These are phyloP conservation scores for Beauveria asiatica DNA, from an alignment of 2,329 filamentous ascomycete genomes.

Conservation along the genomic window DNA sequence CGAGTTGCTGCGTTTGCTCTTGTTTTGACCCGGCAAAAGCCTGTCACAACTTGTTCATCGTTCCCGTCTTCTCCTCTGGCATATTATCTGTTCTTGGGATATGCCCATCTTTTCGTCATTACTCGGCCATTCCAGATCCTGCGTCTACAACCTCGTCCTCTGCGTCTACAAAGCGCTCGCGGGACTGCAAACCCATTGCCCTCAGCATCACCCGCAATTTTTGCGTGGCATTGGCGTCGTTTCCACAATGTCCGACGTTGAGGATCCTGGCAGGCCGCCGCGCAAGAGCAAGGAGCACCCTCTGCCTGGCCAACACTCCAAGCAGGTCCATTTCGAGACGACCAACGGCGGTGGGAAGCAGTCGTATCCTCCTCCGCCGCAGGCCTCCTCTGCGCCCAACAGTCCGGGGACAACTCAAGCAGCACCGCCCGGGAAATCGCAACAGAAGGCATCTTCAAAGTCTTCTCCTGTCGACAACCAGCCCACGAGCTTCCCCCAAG, in stretches of 20 bases:
- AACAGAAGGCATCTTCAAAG: too few species aligned
- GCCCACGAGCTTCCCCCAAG: conserved; percentile 8
- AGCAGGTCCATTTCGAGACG: conserved; percentile 7
- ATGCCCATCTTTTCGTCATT: not conserved
- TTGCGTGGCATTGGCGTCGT: not conserved
- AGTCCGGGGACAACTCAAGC: not conserved
- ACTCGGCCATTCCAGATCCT: not conserved
- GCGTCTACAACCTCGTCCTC: not conserved
- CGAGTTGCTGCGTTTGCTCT: conserved; percentile 1
- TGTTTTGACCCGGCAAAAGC: not conserved
- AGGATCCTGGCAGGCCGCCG: not conserved
- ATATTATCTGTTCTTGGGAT: too few species aligned
- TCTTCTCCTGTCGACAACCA: conserved; percentile 3
- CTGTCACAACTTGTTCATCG: not conserved
- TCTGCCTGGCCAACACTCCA: not conserved
- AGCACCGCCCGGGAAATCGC: not conserved
- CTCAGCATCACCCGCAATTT: not conserved
- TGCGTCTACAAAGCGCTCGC: not conserved
- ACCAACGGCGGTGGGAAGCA: not conserved
- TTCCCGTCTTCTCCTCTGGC: not conserved
- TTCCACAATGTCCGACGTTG: not conserved
- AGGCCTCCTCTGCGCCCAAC: not conserved
- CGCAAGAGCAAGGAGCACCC: not conserved
- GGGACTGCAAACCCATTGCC: not conserved
- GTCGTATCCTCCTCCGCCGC: not conserved